Evolutionary conservation across 495 filamentous ascomycete genomes (phyloP).

Genomic region (Aspergillus sparsus): DNA sequence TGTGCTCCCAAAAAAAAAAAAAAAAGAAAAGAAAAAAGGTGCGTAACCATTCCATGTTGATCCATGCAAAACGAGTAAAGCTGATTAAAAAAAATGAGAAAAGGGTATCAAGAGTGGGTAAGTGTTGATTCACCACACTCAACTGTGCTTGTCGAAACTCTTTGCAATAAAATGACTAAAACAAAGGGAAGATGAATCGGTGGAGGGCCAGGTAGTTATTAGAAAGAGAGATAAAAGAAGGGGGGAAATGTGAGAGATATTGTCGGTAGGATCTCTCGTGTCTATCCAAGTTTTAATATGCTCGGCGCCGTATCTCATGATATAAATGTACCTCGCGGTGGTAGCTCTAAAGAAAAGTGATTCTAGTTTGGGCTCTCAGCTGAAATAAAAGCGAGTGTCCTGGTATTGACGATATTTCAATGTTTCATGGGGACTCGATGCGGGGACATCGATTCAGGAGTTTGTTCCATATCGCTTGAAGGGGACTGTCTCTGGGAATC

Average conservation of each 20-base stretch:
- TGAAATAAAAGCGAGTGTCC: neutral
- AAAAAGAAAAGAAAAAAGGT: neutral
- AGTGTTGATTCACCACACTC: constrained; percentile 18
- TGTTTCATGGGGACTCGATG: constrained; percentile 22
- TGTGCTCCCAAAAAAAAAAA: constrained; percentile 4
- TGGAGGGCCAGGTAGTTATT: neutral
- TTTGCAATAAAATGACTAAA: constrained; percentile 5
- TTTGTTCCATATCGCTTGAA: constrained; percentile 45
- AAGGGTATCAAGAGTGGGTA: constrained; percentile 25
- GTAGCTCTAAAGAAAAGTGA: neutral
- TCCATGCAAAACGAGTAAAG: constrained; percentile 21
- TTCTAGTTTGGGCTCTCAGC: neutral
- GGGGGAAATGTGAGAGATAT: constrained; percentile 18
- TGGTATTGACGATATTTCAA: neutral
- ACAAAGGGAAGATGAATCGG: constrained; percentile 14
- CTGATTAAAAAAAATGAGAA: constrained; percentile 23
- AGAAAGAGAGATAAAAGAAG: constrained; percentile 5
- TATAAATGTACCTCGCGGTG: constrained; percentile 20
- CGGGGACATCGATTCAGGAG: constrained; percentile 40
- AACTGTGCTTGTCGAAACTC: constrained; percentile 18
- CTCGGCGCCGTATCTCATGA: constrained; percentile 33
- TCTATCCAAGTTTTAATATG: constrained; percentile 31
- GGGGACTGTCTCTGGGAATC: constrained; percentile 44
- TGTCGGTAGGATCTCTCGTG: constrained; percentile 19
- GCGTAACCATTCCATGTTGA: constrained; percentile 13